These are phyloP conservation scores for Wickerhamomyces canadensis DNA, from an alignment of 805 yeast genomes.

Conservation along the genomic window DNA sequence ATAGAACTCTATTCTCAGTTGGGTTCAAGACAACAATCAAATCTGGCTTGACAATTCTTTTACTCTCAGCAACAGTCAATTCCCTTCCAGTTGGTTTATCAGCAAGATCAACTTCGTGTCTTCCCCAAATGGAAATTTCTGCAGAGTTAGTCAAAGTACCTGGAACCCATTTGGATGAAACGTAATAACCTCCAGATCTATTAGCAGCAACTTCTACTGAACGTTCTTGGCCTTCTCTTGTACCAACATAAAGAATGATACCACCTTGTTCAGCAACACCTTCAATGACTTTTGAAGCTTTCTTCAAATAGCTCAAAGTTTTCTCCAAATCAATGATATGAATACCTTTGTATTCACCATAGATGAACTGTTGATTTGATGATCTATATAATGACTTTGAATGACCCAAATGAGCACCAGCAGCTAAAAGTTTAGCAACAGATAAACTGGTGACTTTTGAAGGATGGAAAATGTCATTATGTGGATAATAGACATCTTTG, in stretches of 20 bases:
- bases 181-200: constrained; percentile 74
- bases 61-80: constrained; percentile 44
- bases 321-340: constrained; percentile 87
- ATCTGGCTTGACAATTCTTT: constrained; percentile 75
- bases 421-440: constrained; percentile 69
- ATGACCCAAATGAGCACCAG: constrained; percentile 95
- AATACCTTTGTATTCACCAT: constrained; percentile 86
- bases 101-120: constrained; percentile 71
- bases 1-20: constrained; percentile 72
- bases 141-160: constrained; percentile 88
- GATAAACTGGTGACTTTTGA: constrained; percentile 51
- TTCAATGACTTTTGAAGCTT: constrained; percentile 81
- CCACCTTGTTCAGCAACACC: constrained; percentile 86
- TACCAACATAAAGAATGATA: constrained; percentile 76
- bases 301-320: constrained; percentile 66
- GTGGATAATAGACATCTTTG: constrained; percentile 61
- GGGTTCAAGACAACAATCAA: constrained; percentile 84
- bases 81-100: constrained; percentile 62
- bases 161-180: constrained; percentile 85
- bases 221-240: constrained; percentile 69
- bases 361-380: constrained; percentile 77
- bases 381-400: constrained; percentile 75
- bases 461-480: constrained; percentile 59
- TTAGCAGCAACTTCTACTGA: constrained; percentile 76
- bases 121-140: constrained; percentile 56